These are phyloP conservation scores for Aurifilum marmelostoma DNA, from an alignment of 2,329 filamentous ascomycete species.

Conservation along the genomic window DNA sequence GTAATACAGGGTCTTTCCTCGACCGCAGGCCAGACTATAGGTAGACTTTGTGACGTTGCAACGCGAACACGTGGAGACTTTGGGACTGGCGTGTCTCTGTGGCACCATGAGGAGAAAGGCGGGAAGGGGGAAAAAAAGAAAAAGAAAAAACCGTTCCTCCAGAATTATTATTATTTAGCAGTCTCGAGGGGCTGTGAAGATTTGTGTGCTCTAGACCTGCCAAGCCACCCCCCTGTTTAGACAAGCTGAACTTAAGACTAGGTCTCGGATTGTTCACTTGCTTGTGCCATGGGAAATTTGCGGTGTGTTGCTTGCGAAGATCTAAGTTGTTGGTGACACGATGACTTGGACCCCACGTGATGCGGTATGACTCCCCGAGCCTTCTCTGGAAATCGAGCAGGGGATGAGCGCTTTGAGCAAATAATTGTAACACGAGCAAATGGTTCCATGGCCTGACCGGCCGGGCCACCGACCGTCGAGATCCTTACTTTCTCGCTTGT, in stretches of 20 bases:
- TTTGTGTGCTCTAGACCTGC: not conserved
- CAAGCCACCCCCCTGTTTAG: not conserved
- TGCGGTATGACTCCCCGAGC: not conserved
- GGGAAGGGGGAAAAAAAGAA: not conserved
- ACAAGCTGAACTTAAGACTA: not conserved
- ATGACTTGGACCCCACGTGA: slow-evolving; percentile 1
- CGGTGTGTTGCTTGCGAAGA: not conserved
- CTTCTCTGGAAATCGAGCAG: no score
- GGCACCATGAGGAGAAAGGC: not conserved
- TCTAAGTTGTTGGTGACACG: not conserved
- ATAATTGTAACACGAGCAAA: not conserved
- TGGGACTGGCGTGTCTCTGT: not conserved
- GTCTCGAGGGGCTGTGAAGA: not conserved
- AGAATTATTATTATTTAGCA: not conserved
- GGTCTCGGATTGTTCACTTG: not conserved
- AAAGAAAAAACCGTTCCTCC: not conserved
- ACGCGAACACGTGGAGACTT: not conserved
- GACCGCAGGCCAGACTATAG: not conserved
- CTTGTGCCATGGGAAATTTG: slow-evolving; percentile 1
- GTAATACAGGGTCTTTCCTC: not conserved
- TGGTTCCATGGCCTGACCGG: not conserved
- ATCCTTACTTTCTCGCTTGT: not conserved
- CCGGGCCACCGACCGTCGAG: not conserved
- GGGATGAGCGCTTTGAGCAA: not conserved
- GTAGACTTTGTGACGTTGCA: not conserved